Base-by-base conservation (phyloP, 805 yeast genomes). In the Candida palmyrensis region DNA sequence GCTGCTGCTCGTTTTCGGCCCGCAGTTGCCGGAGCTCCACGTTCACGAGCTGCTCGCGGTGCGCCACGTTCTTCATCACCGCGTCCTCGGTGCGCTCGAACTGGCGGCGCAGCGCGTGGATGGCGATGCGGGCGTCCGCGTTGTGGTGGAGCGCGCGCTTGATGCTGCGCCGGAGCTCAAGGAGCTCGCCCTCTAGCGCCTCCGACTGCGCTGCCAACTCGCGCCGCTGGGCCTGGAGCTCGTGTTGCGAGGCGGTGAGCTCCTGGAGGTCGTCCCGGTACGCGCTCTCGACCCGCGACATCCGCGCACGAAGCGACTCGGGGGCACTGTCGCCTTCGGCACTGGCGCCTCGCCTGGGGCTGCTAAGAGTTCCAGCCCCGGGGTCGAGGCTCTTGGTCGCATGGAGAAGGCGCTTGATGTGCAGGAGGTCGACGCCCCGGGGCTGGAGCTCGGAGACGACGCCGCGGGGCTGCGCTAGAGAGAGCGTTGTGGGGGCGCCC, bases 1-100 rank as follows among this genome's bases (percentile, higher is more conserved):
- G 43, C 26, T 48, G 45, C 23, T 65, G 66, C 32, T 55, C 47
- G n/a, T n/a, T n/a, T n/a, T n/a, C n/a, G n/a, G n/a, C n/a, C n/a
- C n/a, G n/a, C n/a, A n/a, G n/a, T n/a, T n/a, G n/a, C n/a, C n/a
- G n/a, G 3, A 67, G 37, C 26, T 57, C 48, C 5, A 53, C 39
- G 20, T 55, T 43, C 16, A 57, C 41, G 28, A 52, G 36, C 19
- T 51, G 51, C 29, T 64, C 68, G 35, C 47, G 43, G 30, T 48
- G 51, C 13, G 40, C 43, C 1, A 57, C 66, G 21, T 53, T 51
- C 7, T 50, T 45, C 37, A 55, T 54, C 12, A 59, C 44, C 11
- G 48, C 42, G 12, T 41, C 51, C 44, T 53, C 63, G 30, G 48
- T 25, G 27, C 37, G 42, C 15, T 52, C 56, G 21, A 54, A 53